Evolutionary conservation across 23 red algal genomes (phyloP).

Genomic region (Cyanidium caldarium): DNA sequence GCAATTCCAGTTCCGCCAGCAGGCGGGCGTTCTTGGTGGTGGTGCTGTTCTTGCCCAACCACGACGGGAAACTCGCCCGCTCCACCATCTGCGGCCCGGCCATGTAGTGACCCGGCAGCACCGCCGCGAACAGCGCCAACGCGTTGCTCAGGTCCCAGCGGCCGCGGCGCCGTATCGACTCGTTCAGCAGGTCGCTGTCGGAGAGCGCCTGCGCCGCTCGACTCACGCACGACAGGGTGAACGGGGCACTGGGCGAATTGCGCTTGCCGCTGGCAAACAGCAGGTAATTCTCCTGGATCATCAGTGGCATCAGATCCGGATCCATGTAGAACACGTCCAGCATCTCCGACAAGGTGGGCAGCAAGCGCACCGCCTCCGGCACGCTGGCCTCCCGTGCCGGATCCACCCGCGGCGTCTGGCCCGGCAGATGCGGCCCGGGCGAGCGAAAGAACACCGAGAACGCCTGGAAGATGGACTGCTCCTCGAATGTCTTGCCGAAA

Average conservation of each 20-base stretch:
- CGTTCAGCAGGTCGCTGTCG: constrained; percentile 40
- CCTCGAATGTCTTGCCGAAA: constrained; percentile 18
- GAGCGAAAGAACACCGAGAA: not conserved
- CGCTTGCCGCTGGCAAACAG: constrained; percentile 5
- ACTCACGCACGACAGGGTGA: constrained; percentile 6
- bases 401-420: not conserved
- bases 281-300: constrained; percentile 88
- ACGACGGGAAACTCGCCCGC: constrained; percentile 57
- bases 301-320: constrained; percentile 78
- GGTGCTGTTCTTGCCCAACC: constrained; percentile 69
- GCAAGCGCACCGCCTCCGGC: not conserved
- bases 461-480: constrained; percentile 9
- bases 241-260: constrained; percentile 6
- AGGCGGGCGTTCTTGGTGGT: constrained; percentile 66
- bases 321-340: constrained; percentile 80
- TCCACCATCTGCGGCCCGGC: constrained; percentile 16
- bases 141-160: constrained; percentile 81
- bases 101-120: constrained; percentile 60
- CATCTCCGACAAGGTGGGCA: constrained; percentile 22
- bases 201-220: constrained; percentile 59
- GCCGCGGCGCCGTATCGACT: constrained; percentile 41
- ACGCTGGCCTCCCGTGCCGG: not conserved
- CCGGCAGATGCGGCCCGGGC: not conserved
- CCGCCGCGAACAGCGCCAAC: constrained; percentile 32
- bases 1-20: constrained; percentile 47